These are phyloP conservation scores for Allomyces javanicus DNA, from an alignment of 192 early-diverging fungal genomes.

Conservation along the genomic window DNA sequence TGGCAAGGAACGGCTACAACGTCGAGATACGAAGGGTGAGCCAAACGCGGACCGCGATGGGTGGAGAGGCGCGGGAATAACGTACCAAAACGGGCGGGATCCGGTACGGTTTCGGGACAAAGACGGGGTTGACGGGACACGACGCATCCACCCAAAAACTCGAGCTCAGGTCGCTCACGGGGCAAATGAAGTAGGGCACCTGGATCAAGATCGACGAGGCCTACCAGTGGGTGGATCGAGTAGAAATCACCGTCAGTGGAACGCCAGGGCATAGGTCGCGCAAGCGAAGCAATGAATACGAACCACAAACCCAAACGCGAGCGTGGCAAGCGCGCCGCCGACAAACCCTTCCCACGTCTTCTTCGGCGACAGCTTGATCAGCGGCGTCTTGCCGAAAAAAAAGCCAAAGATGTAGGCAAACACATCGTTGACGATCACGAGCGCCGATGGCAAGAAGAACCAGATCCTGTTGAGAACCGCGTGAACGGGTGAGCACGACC, in stretches of 20 bases:
- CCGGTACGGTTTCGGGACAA: constrained; percentile 15
- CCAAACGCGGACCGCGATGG: too few species aligned
- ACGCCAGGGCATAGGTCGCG: not conserved
- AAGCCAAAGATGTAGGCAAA: constrained; percentile 90
- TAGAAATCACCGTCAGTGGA: not conserved
- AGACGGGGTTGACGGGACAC: constrained; percentile 43
- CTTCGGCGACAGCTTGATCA: constrained; percentile 89
- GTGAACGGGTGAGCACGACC: not conserved
- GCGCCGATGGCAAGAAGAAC: constrained; percentile 68
- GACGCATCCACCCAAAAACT: constrained; percentile 18
- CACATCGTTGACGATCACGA: constrained; percentile 91
- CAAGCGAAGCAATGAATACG: constrained; percentile 4
- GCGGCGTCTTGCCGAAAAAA: constrained; percentile 76
- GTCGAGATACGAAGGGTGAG: not conserved
- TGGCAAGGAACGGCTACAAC: constrained; percentile 5
- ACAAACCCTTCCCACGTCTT: constrained; percentile 97
- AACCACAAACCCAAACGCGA: constrained; percentile 70
- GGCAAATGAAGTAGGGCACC: constrained; percentile 46
- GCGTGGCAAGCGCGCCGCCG: constrained; percentile 64
- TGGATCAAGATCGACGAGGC: constrained; percentile 25
- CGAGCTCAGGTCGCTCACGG: constrained; percentile 34
- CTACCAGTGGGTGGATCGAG: constrained; percentile 5
- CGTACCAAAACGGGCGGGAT: not conserved
- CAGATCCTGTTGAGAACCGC: constrained; percentile 2
- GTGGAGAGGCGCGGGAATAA: too few species aligned